A percentile compares a stretch with the other conserved stretches of the same genome.
These are phyloP conservation scores for Colletotrichum salicis DNA, from an alignment of 2,329 filamentous ascomycete species.

Conservation along the genomic window DNA sequence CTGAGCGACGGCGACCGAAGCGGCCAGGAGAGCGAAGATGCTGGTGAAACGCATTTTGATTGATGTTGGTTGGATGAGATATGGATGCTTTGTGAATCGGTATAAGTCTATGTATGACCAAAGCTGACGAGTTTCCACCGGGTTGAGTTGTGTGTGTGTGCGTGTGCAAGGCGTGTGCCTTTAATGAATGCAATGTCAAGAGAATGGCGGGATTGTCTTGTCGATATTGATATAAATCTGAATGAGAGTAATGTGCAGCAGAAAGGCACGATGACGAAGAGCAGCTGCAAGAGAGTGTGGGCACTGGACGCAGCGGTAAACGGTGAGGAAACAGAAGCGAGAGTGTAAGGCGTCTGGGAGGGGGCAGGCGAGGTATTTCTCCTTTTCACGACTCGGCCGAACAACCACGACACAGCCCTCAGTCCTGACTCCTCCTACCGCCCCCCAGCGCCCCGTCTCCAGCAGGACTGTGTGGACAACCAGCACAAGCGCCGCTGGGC, in stretches of 20 bases:
- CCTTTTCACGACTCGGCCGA: constrained; percentile 26
- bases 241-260: constrained; percentile 32
- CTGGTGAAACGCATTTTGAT: constrained; percentile 59
- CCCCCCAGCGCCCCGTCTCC: background rate
- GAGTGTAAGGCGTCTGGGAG: constrained; percentile 2
- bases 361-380: constrained; percentile 35
- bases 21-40: constrained; percentile 54
- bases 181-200: constrained; percentile 25
- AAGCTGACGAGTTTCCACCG: constrained; percentile 7
- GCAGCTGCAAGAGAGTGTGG: constrained; percentile 34
- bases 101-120: constrained; percentile 21
- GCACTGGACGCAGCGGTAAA: constrained; percentile 27
- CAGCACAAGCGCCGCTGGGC: constrained; percentile 18
- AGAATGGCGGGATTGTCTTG: constrained; percentile 31
- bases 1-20: constrained; percentile 51
- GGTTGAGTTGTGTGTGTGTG: constrained; percentile 4
- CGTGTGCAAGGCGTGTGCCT: background rate
- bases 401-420: background rate
- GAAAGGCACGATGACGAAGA: constrained; percentile 30
- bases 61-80: constrained; percentile 21
- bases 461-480: background rate
- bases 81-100: constrained; percentile 13
- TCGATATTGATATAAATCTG: constrained; percentile 7
- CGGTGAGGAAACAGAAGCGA: constrained; percentile 9
- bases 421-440: background rate